Conservation (phyloP, 2,329 filamentous ascomycete genomes). For the Fulvia fulva region DNA sequence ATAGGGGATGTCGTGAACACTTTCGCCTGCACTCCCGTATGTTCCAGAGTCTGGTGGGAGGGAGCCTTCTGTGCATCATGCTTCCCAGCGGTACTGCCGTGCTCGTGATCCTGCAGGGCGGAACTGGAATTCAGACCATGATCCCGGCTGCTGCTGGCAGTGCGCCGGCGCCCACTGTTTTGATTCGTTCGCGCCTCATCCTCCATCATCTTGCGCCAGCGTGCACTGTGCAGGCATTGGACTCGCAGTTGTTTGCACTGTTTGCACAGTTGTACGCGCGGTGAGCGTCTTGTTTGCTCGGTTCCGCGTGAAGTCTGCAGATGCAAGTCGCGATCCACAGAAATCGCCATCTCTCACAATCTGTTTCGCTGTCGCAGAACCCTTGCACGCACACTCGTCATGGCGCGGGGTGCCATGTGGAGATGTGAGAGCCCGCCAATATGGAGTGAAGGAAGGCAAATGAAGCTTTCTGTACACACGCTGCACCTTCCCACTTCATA, state of each 20-base stretch:
- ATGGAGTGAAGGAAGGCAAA: background rate
- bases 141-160: background rate
- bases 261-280: background rate
- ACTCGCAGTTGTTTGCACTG: background rate
- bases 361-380: background rate
- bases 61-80: background rate
- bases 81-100: background rate
- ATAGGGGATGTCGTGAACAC: background rate
- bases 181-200: background rate
- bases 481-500: too few relatives aligned
- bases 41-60: background rate
- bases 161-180: too few relatives aligned
- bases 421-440: background rate
- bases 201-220: background rate
- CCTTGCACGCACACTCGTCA: background rate
- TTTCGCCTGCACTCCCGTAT: background rate
- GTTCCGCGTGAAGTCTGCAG: background rate
- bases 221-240: background rate
- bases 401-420: background rate
- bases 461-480: background rate
- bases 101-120: background rate
- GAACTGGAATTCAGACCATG: background rate
- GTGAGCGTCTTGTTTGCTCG: background rate
- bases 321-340: background rate
- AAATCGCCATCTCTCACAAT: background rate